Conservation (phyloP, 345 rosid genomes). For the Eutrema heterophyllum region DNA sequence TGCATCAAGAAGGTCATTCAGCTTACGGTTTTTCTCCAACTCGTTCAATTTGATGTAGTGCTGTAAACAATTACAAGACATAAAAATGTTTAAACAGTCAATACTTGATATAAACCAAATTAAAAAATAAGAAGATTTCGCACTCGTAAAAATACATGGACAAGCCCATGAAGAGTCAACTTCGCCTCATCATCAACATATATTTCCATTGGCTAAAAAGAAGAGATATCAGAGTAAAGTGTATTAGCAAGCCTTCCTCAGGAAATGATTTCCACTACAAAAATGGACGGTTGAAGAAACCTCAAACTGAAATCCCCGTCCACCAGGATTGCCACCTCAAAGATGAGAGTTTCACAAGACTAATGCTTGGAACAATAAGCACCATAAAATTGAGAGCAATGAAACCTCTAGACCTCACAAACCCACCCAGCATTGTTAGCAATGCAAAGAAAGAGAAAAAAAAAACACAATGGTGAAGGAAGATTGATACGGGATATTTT, state of each 20-base stretch:
- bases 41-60: slow-evolving; percentile 97
- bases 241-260: slow-evolving; percentile 64
- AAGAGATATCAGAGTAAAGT: slow-evolving; percentile 70
- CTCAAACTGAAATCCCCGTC: slow-evolving; percentile 46
- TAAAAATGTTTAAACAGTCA: neutral
- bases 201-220: slow-evolving; percentile 99
- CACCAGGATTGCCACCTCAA: slow-evolving; percentile 43
- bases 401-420: neutral
- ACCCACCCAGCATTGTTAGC: neutral
- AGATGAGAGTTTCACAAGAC: slow-evolving; percentile 24
- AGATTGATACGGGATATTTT: too few relatives aligned
- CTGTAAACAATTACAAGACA: slow-evolving; percentile 33
- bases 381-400: neutral
- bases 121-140: neutral
- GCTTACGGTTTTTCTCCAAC: slow-evolving; percentile 93
- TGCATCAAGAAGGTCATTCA: slow-evolving; percentile 96
- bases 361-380: slow-evolving; percentile 11
- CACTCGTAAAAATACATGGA: slow-evolving; percentile 55
- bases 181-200: slow-evolving; percentile 98
- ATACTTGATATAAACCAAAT: neutral
- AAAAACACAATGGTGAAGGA: neutral
- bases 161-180: slow-evolving; percentile 98
- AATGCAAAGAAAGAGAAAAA: neutral
- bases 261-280: slow-evolving; percentile 62
- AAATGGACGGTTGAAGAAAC: slow-evolving; percentile 54